Base-by-base conservation (phyloP, 371 early-diverging fungal species). In the Chytridium lagenaria region DNA sequence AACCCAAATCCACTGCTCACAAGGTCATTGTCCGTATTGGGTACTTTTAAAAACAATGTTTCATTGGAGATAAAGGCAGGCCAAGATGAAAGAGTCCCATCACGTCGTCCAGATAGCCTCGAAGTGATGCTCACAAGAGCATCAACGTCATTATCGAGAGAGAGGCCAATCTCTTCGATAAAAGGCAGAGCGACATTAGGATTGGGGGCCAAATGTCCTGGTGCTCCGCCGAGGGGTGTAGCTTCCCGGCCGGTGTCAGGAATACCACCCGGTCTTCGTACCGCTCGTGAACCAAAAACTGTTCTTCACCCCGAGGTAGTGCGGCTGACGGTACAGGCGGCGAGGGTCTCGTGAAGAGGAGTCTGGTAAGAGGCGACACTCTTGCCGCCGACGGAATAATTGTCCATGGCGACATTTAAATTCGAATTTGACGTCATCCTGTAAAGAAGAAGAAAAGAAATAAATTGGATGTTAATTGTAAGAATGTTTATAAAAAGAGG, bases 241-340 rank as follows among this genome's bases (percentile, higher is more conserved):
- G 23, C 49, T 3, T 59, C 50, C 36, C 36, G 50, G 67, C 67
- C 68, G 52, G 68, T 71, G 76, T 69, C 70, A 76, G 72, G 72
- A 76, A 76, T 50, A 64, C 76, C 76, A 76, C 76, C 76, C 76
- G 44, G 37, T 55, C 52, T 65, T 63, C 68, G 59, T 64, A 71
- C 72, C 76, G 70, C 49, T 38, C 69, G 76, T 71, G 68, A 70
- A 70, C 68, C 72, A 76, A 65, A 72, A 76, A 52, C 68, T 68
- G 40, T 44, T 59, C 49, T 40, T 73, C 39, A 30, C 67, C 5
- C 70, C 64, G 76, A 66, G 64, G 38, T 15, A 23, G 61, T 28
- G 63, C 59, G 66, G 36, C 36, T 34, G 36, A 76, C 66, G 36
- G 68, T 49, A 72, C 76, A 76, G 34, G 69, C 65, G 5, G 76